A percentile compares a stretch with the other conserved stretches of the same genome.
Evolutionary conservation across 768 basidiomycete genomes (phyloP).

Genomic region (Podaxis mareebaensis): DNA sequence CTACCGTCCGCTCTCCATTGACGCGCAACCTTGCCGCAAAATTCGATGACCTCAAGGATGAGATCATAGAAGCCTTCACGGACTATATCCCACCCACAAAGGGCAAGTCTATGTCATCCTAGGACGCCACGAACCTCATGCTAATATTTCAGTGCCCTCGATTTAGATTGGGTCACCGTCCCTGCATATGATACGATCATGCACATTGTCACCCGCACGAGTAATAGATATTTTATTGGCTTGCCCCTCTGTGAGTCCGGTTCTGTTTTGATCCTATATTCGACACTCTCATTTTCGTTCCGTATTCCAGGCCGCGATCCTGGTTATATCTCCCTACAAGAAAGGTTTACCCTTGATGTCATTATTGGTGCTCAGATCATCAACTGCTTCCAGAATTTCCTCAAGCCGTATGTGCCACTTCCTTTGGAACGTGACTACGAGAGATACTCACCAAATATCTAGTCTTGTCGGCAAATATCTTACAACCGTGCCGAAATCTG

Average conservation of each 20-base stretch:
- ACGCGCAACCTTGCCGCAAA: conserved; percentile 39
- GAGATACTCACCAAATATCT: not conserved
- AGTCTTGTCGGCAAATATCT: conserved; percentile 26
- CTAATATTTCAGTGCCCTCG: not conserved
- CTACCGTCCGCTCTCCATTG: conserved; percentile 31
- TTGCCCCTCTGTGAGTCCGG: conserved; percentile 40
- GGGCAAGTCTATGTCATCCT: conserved; percentile 20
- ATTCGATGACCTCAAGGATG: conserved; percentile 45
- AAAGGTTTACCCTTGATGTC: conserved; percentile 24
- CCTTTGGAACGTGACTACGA: not conserved
- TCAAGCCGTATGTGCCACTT: conserved; percentile 22
- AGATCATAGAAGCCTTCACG: conserved; percentile 39
- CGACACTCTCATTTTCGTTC: not conserved
- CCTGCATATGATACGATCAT: conserved; percentile 26
- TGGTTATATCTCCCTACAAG: conserved; percentile 25
- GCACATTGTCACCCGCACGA: conserved; percentile 38
- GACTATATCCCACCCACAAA: conserved; percentile 35
- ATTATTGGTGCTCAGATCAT: conserved; percentile 21
- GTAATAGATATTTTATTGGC: conserved; percentile 49
- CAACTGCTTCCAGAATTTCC: conserved; percentile 23
- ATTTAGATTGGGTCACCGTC: conserved; percentile 41
- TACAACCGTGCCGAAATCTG: conserved; percentile 24
- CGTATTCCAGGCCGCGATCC: conserved; percentile 22
- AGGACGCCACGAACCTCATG: not conserved
- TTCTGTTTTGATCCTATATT: not conserved